Conservation (phyloP, 2,329 filamentous ascomycete genomes). For the Aspergillus sergii region DNA sequence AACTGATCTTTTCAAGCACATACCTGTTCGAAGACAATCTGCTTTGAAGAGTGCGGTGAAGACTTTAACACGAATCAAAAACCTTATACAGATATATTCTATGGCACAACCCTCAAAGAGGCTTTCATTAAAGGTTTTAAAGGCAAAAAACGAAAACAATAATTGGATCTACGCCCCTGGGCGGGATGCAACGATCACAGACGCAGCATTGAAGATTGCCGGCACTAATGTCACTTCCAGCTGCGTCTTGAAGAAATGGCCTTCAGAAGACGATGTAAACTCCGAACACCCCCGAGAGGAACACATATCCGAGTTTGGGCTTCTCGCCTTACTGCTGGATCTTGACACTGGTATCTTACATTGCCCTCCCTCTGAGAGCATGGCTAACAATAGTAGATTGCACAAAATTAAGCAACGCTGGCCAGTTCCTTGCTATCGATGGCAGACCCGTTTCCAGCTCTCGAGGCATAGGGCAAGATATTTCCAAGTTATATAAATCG, state of each 20-base stretch:
- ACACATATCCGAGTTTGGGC: constrained; percentile 36
- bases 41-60: constrained; percentile 55
- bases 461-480: constrained; percentile 56
- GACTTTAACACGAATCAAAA: constrained; percentile 54
- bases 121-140: constrained; percentile 57
- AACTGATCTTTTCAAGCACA: constrained; percentile 57
- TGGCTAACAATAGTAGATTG: constrained; percentile 38
- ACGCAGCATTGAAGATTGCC: constrained; percentile 59
- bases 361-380: neutral
- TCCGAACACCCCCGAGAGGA: neutral
- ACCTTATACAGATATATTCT: constrained; percentile 60
- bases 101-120: constrained; percentile 60
- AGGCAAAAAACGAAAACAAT: constrained; percentile 61
- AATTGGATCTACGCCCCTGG: constrained; percentile 66
- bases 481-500: constrained; percentile 55
- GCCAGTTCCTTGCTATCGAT: constrained; percentile 60
- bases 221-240: constrained; percentile 57
- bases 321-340: constrained; percentile 55
- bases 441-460: constrained; percentile 55
- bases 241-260: constrained; percentile 43
- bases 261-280: constrained; percentile 26
- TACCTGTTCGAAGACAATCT: constrained; percentile 63
- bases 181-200: constrained; percentile 47
- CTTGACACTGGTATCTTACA: constrained; percentile 37
- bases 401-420: constrained; percentile 35